These are phyloP conservation scores for Tuber calosporum DNA, from an alignment of 495 filamentous ascomycete species.

Conservation along the genomic window DNA sequence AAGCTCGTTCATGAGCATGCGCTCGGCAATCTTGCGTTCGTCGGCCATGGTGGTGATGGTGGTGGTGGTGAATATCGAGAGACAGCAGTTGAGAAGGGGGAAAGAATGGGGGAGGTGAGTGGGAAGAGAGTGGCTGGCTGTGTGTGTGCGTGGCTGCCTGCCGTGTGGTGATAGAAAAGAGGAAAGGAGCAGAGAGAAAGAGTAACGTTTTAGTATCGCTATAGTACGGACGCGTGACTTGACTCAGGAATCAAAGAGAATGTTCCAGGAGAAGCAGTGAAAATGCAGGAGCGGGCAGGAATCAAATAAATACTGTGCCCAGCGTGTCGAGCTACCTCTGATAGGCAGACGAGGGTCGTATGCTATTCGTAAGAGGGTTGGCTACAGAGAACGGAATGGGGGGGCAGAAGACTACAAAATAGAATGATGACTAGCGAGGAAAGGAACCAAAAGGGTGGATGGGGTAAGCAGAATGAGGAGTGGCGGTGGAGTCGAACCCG, in stretches of 20 bases:
- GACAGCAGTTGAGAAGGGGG: constrained; percentile 9
- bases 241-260: not conserved
- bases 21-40: constrained; percentile 53
- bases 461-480: not conserved
- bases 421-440: not conserved
- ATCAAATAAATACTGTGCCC: constrained; percentile 5
- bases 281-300: not conserved
- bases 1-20: constrained; percentile 83
- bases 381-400: constrained; percentile 3
- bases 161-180: not conserved
- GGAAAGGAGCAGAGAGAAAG: not conserved
- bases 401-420: constrained; percentile 9
- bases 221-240: not conserved
- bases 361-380: not conserved
- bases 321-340: constrained; percentile 1
- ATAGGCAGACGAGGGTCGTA: not conserved
- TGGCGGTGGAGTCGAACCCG: constrained; percentile 16
- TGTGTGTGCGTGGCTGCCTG: not conserved
- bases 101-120: not conserved
- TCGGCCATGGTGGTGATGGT: constrained; percentile 29
- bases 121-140: not conserved
- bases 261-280: not conserved
- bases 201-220: not conserved
- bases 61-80: constrained; percentile 1
- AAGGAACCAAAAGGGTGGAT: constrained; percentile 2